Evolutionary conservation across 176 grass and related monocot genomes (phyloP).

Genomic region (Carex kokanica): DNA sequence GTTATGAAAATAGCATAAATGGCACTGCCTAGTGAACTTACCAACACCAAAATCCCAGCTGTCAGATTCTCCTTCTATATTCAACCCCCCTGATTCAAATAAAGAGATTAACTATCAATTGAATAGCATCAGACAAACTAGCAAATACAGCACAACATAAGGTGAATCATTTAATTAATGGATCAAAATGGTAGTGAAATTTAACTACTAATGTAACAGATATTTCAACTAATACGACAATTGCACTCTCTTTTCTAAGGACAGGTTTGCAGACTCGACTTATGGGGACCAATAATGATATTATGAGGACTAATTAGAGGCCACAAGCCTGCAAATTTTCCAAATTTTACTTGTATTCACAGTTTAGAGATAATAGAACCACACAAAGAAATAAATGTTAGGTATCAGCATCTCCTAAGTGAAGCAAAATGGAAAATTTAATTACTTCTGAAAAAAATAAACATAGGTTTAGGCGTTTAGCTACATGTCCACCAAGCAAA

Average conservation of each 20-base stretch:
- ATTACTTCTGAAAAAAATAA: not conserved
- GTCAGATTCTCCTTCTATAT: conserved; percentile 84
- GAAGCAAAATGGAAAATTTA: not conserved
- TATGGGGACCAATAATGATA: not conserved
- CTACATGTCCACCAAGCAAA: not conserved
- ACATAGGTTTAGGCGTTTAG: not conserved
- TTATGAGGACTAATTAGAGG: not conserved
- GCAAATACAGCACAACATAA: not conserved
- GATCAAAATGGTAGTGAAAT: too few relatives aligned
- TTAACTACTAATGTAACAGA: not conserved
- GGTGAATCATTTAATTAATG: not conserved
- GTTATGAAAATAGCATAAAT: not conserved
- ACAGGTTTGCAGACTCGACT: not conserved
- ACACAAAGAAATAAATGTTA: not conserved
- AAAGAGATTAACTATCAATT: conserved; percentile 25
- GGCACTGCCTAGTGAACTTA: conserved; percentile 24
- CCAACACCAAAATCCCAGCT: conserved; percentile 93
- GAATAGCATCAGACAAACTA: not conserved
- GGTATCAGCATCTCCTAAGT: not conserved
- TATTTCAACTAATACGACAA: not conserved
- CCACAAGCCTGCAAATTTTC: not conserved
- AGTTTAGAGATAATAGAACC: not conserved
- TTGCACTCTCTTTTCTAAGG: not conserved
- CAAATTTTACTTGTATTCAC: not conserved
- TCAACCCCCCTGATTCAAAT: conserved; percentile 69